Evolutionary conservation across 192 early-diverging fungal species (phyloP), one percentile per base, ranked within the genome.

Genomic region (Coemansia sp.): DNA sequence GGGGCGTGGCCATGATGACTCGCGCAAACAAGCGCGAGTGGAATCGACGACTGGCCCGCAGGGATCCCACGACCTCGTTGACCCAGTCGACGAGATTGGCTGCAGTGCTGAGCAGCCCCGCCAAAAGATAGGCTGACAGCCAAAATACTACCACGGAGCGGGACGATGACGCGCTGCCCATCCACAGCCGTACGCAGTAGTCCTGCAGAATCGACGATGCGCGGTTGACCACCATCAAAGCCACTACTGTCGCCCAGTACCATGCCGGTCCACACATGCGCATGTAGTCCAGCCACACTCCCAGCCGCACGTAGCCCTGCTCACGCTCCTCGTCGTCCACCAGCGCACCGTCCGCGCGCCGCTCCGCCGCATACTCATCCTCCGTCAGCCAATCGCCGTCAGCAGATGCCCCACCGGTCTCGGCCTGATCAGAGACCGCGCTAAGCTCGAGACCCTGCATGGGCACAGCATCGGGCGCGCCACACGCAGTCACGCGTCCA

Each of bases 311-410:
- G 50, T 84, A 81, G 0, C 97, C 97, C 8, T 85, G 83, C 12
- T 87, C 89, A 53, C 87, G 84, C 67, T 92, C 88, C 70, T 99
- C 97, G 8, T 91, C 90, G 41, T 87, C 70, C 38, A 93, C 91
- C 38, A 97, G 74, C 61, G 86, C 75, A n/a, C 83, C 83, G 24
- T 75, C 61, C 48, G 67, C 53, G 0, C 10, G 15, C 8, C 62
- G 62, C 43, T 43, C 39, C 1, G 58, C 50, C 19, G 67, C 71
- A 46, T 67, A 72, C 15, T 56, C 61, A 67, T 76, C 80, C 44
- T 82, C 77, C 0, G 66, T 0, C 11, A 33, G 48, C 6, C 54
- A 22, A 35, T 80, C 76, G 41, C 63, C 66, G 33, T 48, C 15
- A 0, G 56, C 52, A 29, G 29, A 53, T 17, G 29, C 26, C 3